Percentiles rank a stretch among this genome's conserved stretches.
Conservation (phyloP, 2,329 filamentous ascomycete species). For the Apiospora malaysiana region DNA sequence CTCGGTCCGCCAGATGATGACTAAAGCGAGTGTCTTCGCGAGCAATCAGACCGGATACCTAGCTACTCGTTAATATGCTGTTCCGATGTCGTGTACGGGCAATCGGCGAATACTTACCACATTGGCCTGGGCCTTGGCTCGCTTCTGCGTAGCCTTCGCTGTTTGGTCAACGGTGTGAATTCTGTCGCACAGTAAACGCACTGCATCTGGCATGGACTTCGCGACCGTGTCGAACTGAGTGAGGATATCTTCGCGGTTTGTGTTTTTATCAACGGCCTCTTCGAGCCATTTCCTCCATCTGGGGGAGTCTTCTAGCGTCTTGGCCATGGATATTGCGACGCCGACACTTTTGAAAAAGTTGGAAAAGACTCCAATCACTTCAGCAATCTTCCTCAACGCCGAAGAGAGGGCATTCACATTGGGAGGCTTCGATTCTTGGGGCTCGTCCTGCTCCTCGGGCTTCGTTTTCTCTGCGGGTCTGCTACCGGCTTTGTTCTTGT, state of each 20-base stretch:
- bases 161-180: conserved; percentile 24
- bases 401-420: neutral
- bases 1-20: conserved; percentile 28
- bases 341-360: conserved; percentile 27
- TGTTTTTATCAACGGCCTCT: neutral
- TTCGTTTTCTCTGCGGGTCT: neutral
- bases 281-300: neutral
- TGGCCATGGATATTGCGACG: conserved; percentile 17
- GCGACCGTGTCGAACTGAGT: neutral
- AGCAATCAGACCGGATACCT: conserved; percentile 19
- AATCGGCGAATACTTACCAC: conserved; percentile 19
- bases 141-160: conserved; percentile 8
- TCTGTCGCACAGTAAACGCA: conserved; percentile 19
- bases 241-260: neutral
- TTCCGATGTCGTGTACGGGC: neutral
- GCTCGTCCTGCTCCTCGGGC: neutral
- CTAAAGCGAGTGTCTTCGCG: conserved; percentile 16
- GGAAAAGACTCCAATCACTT: conserved; percentile 23
- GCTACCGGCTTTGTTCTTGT: neutral
- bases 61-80: neutral
- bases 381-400: conserved; percentile 21
- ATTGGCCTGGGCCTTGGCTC: conserved; percentile 25
- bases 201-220: neutral
- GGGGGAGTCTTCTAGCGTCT: conserved; percentile 7
- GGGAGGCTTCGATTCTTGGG: neutral